These are phyloP conservation scores for Peltaster fructicola DNA, from an alignment of 2,329 filamentous ascomycete genomes.

Conservation along the genomic window DNA sequence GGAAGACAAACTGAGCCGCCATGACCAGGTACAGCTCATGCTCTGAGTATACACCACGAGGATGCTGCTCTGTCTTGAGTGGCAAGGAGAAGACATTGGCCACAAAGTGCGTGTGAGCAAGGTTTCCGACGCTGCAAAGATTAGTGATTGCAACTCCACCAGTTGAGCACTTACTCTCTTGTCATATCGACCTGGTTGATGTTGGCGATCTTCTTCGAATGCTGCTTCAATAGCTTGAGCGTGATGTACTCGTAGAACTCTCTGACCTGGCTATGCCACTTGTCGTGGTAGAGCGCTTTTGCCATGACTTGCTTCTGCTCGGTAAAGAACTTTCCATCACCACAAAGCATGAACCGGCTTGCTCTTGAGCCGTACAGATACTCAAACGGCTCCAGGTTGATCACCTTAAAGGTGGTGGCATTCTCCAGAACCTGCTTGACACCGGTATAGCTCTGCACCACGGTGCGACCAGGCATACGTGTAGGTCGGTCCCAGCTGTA, in stretches of 20 bases:
- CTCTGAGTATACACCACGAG: constrained; percentile 35
- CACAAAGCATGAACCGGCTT: constrained; percentile 1
- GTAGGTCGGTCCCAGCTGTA: constrained; percentile 24
- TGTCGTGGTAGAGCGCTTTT: constrained; percentile 26
- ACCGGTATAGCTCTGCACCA: constrained; percentile 1
- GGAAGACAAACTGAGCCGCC: constrained; percentile 31
- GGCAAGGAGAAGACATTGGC: constrained; percentile 48
- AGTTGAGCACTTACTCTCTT: constrained; percentile 26
- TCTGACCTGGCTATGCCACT: constrained; percentile 26
- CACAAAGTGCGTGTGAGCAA: constrained; percentile 46
- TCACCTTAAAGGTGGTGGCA: constrained; percentile 1
- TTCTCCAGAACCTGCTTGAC: constrained; percentile 1
- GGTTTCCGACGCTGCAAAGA: constrained; percentile 50
- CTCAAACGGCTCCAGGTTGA: not conserved
- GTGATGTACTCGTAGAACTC: constrained; percentile 29
- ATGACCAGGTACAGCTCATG: constrained; percentile 30
- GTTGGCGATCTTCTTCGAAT: no score
- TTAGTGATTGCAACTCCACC: constrained; percentile 26
- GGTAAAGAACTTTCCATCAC: constrained; percentile 1
- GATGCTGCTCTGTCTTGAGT: constrained; percentile 43
- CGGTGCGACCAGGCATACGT: constrained; percentile 16
- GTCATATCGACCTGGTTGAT: constrained; percentile 31
- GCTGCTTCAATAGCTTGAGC: constrained; percentile 27
- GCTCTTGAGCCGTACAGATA: constrained; percentile 1
- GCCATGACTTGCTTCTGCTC: constrained; percentile 6